Base-by-base conservation (phyloP, 1,284 basidiomycete species). In the Phlebopus sp. region DNA sequence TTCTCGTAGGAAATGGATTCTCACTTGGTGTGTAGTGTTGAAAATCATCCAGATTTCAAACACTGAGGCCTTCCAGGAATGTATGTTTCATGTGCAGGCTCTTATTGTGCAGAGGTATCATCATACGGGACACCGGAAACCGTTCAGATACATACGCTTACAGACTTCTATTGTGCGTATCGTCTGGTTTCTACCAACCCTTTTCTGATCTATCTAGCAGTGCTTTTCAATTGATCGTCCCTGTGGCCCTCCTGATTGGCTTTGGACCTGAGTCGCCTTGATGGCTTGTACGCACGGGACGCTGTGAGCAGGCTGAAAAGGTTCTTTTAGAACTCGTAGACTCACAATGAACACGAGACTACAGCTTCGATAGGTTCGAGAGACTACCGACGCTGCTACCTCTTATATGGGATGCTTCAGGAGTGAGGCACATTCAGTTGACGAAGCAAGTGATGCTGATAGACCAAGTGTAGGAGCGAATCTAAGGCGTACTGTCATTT, bases 261-360 rank as follows among this genome's bases (percentile, higher is more conserved):
- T 54, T 78, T 55, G 69, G 81, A 3, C 81, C 81, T 1, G 79
- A 84, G 57, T 81, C 78, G 0, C 82, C 82, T 15, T 75, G 84
- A 59, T 85, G 79, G 79, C 68, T 84, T 10, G 72, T 83, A 30
- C 73, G 74, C 25, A 76, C 76, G 47, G 79, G 77, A 5, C 67
- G 75, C 3, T 61, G 68, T 2, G 76, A 78, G 4, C 75, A 81
- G 31, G 81, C 82, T 0, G 67, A 69, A 38, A 63, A 55, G 4
- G 71, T 82, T 31, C 58, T 84, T 7, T 60, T 58, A 5, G 76
- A 74, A 27, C 49, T 66, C 8, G 59, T 27, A 64, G 61, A 13
- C 51, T 44, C 8, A 54, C 52, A 1, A 13, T 63, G 42, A 35
- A 65, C 14, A 51, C 43, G 3, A 53, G 46, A 25, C 36, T 55